Evolutionary conservation across 2,329 filamentous ascomycete genomes (phyloP), one percentile per base, ranked within the genome.

Genomic region (Chrysoporthe deuterocubensis): DNA sequence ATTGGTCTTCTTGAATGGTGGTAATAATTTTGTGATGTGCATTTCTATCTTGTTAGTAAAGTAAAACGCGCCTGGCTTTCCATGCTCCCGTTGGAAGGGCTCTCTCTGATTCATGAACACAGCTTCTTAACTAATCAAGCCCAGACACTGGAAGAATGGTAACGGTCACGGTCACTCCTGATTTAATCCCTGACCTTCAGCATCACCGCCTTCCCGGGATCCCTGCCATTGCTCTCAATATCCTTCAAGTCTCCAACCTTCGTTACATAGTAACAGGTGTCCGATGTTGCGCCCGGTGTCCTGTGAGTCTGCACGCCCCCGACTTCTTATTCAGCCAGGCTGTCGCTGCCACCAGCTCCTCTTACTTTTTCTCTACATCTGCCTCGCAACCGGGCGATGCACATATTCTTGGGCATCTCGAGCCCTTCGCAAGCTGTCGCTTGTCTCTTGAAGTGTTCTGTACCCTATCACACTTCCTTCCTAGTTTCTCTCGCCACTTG

Each of bases 61-160:
- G 62, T 64, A 21, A 37, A 42, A 6, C 21, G 14, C 34, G 52
- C 26, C 43, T 46, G 2, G 18, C n/a, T n/a, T 44, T n/a, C 16
- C 43, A 18, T 21, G 34, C 11, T 34, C 16, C 40, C 44, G 11
- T 9, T 21, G 40, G n/a, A 52, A 40, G 48, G 50, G 26, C 14
- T 56, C 32, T 52, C 21, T 66, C 64, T 66, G 58, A 62, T 46
- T 16, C 14, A 14, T 46, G 58, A 46, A 16, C 57, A 62, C 40
- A 66, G 64, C 58, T 40, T 46, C 13, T 48, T 58, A 9, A 32
- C 26, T 16, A 34, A 37, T 14, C 16, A 11, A 32, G n/a, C 21
- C n/a, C 8, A 26, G 2, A 26, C n/a, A 32, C 3, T 18, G 8
- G 56, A 21, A 40, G 14, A 2, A 57, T 40, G 26, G 26, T 21